Percentiles rank a stretch among this genome's conserved stretches.
Conservation (phyloP, 169 alveolate genomes). For the Babesia ovis region DNA sequence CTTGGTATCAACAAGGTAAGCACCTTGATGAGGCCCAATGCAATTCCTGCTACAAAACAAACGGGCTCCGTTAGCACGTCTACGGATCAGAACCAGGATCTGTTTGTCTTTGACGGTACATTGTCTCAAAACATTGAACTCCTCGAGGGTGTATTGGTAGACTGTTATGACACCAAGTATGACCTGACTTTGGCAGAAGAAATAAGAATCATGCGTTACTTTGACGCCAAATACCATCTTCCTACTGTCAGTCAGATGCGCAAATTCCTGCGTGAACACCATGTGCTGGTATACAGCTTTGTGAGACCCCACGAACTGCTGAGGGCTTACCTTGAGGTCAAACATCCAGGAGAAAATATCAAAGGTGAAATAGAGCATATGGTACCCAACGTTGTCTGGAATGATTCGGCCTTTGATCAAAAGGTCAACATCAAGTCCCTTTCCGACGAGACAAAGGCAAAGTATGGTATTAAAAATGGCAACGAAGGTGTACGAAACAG, state of each 20-base stretch:
- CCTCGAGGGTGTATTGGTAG: slow-evolving; percentile 32
- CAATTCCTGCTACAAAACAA: slow-evolving; percentile 20
- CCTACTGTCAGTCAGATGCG: slow-evolving; percentile 60
- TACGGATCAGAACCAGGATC: slow-evolving; percentile 41
- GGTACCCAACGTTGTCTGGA: slow-evolving; percentile 46
- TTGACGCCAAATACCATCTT: slow-evolving; percentile 47
- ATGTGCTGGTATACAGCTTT: slow-evolving; percentile 45
- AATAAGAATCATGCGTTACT: slow-evolving; percentile 56
- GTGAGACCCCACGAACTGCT: slow-evolving; percentile 65
- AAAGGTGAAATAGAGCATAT: slow-evolving; percentile 44
- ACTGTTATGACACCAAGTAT: slow-evolving; percentile 49
- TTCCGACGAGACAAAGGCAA: slow-evolving; percentile 20
- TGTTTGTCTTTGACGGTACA: slow-evolving; percentile 60
- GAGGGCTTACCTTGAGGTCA: slow-evolving; percentile 51
- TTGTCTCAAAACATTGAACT: slow-evolving; percentile 17
- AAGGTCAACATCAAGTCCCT: slow-evolving; percentile 12
- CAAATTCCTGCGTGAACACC: slow-evolving; percentile 43
- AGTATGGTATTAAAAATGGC: slow-evolving; percentile 4
- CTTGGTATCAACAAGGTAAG: slow-evolving; percentile 19
- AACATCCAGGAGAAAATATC: slow-evolving; percentile 20
- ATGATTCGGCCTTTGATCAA: slow-evolving; percentile 55
- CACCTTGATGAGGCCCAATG: not conserved
- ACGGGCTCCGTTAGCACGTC: slow-evolving; percentile 7
- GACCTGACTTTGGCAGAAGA: slow-evolving; percentile 48
- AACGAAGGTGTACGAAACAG: not conserved